Evolutionary conservation across 2,329 filamentous ascomycete genomes (phyloP), one percentile per base, ranked within the genome.

Genomic region (Coniella vitis): DNA sequence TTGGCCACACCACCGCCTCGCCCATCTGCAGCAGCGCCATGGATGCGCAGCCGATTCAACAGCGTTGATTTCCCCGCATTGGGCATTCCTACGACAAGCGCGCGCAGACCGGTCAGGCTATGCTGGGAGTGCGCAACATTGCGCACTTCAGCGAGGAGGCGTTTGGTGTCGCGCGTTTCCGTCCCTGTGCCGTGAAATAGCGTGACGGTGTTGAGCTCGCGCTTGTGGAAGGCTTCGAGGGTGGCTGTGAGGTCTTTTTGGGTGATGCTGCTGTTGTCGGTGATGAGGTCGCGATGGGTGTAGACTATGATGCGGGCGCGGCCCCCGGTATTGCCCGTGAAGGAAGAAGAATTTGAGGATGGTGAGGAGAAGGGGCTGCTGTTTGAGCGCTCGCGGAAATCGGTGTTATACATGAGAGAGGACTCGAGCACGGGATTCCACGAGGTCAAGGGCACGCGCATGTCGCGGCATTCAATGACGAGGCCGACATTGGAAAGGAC

Each of bases 21-120:
- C 55, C 56, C 87, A 76, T 36, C 89, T n/a, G n/a, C n/a, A n/a
- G n/a, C n/a, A 10, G 25, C 25, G 25, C 25, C 88, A 16, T 76
- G 72, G 36, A 74, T 78, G 17, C 93, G 84, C 42, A 97, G 76
- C 14, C 83, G 79, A 65, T 98, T 98, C 37, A 98, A 79, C n/a
- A 98, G 74, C 1, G 90, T 90, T 40, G 88, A 95, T 69, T 98
- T 98, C 32, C 93, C 93, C 0, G 95, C 88, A 63, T 98, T 98
- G 32, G 93, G 93, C 90, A 98, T 96, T 48, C 93, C 93, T 13
- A 97, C 90, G 1, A 97, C 80, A 65, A 98, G 78, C 49, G 90
- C 79, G 42, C 90, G 81, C 57, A 89, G 78, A n/a, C 90, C 90
- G 7, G 87, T 83, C n/a, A 97, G 69, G 19, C 78, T 79, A 57